phyloP scores from a whole-genome alignment of 495 filamentous ascomycete genomes.

The Aspergillus homomorphus region DNA sequence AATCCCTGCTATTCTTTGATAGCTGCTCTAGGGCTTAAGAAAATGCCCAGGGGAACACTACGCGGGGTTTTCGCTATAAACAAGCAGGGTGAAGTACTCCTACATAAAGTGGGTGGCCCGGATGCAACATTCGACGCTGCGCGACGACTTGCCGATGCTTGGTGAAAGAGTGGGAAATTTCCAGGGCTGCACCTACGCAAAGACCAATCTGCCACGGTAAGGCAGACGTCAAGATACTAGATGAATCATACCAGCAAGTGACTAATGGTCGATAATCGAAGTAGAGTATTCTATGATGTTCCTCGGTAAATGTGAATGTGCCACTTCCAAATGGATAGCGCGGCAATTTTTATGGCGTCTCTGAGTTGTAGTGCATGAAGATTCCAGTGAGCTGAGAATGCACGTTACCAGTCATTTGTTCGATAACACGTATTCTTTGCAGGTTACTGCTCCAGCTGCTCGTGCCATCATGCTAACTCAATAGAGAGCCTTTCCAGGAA shows the following conservation, averaged over 20 bases:
- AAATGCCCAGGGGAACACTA: slow-evolving; percentile 68
- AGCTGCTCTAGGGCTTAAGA: slow-evolving; percentile 71
- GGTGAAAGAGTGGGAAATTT: not conserved
- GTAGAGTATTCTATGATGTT: not conserved
- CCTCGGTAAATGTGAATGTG: not conserved
- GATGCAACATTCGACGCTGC: slow-evolving; percentile 49
- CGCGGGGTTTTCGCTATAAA: slow-evolving; percentile 85
- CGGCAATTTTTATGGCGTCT: too few relatives aligned
- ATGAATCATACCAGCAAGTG: not conserved
- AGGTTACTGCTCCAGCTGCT: too few relatives aligned
- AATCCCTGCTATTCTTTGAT: slow-evolving; percentile 72
- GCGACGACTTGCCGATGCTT: slow-evolving; percentile 30
- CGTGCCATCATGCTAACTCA: too few relatives aligned
- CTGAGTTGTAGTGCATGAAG: too few relatives aligned
- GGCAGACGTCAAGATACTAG: not conserved
- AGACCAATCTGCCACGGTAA: not conserved
- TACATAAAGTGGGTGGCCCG: slow-evolving; percentile 43
- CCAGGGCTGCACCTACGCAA: not conserved
- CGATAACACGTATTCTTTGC: too few relatives aligned
- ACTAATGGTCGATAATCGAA: not conserved
- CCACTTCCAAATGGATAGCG: too few relatives aligned
- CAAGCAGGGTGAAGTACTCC: slow-evolving; percentile 56
- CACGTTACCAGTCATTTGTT: too few relatives aligned
- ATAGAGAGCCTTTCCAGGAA: not conserved
- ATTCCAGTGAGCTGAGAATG: too few relatives aligned